A percentile compares a stretch with the other conserved stretches of the same genome.
These are phyloP conservation scores for Aspergillus cristatus DNA, from an alignment of 495 filamentous ascomycete genomes.

Conservation along the genomic window DNA sequence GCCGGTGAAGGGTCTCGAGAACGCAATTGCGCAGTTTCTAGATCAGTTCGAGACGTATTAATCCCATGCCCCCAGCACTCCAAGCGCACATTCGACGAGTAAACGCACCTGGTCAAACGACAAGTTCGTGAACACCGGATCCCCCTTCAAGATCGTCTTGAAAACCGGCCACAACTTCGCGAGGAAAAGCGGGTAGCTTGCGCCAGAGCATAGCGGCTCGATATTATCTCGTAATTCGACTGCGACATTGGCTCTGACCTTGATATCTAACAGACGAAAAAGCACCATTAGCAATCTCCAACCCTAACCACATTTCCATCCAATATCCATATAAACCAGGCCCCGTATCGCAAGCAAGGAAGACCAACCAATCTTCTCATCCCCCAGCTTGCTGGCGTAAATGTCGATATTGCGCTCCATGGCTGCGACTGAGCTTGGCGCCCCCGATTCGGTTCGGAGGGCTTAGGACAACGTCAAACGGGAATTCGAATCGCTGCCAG, in stretches of 20 bases:
- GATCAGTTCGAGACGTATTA: slow-evolving; percentile 11
- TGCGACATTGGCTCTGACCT: slow-evolving; percentile 65
- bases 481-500: slow-evolving; percentile 25
- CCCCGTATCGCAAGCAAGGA: not conserved
- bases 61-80: not conserved
- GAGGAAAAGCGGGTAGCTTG: slow-evolving; percentile 67
- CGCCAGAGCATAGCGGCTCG: slow-evolving; percentile 57
- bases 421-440: slow-evolving; percentile 17
- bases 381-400: slow-evolving; percentile 50
- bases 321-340: no score
- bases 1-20: slow-evolving; percentile 86
- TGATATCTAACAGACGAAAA: slow-evolving; percentile 56
- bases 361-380: slow-evolving; percentile 47
- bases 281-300: slow-evolving; percentile 6
- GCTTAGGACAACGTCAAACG: slow-evolving; percentile 9
- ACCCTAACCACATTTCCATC: no score
- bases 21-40: slow-evolving; percentile 85
- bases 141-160: slow-evolving; percentile 71
- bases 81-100: no score
- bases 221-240: slow-evolving; percentile 77
- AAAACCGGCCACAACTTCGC: slow-evolving; percentile 85
- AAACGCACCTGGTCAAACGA: slow-evolving; percentile 67
- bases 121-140: slow-evolving; percentile 82
- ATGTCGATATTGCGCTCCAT: slow-evolving; percentile 52
- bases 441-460: no score